phyloP scores from a whole-genome alignment of 495 filamentous ascomycete genomes.

The Aspergillus ostianus region DNA sequence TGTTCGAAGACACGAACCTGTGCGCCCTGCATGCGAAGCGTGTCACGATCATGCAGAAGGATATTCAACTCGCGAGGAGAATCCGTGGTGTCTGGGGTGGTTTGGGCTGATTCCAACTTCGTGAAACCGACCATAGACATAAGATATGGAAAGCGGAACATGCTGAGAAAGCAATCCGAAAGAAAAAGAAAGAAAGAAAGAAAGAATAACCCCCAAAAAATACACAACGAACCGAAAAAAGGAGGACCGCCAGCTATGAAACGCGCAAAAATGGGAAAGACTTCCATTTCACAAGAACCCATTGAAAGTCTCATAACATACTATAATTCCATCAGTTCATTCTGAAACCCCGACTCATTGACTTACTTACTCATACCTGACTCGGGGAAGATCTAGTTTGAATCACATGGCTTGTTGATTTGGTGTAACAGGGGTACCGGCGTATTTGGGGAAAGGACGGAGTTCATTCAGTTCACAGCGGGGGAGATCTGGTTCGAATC shows the following conservation, averaged over 20 bases:
- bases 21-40: constrained; percentile 95
- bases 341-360: not conserved
- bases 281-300: too few relatives aligned
- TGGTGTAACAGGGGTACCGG: not conserved
- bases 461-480: not conserved
- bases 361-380: not conserved
- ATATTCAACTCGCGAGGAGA: constrained; percentile 84
- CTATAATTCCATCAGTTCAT: not conserved
- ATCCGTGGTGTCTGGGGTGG: constrained; percentile 74
- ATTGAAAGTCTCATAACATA: not conserved
- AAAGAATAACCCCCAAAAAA: constrained; percentile 6
- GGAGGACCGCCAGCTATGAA: too few relatives aligned
- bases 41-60: constrained; percentile 97
- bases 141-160: not conserved
- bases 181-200: not conserved
- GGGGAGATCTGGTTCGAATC: not conserved
- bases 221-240: too few relatives aligned
- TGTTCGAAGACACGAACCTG: constrained; percentile 94
- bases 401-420: not conserved
- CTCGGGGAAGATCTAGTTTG: not conserved
- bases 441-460: not conserved
- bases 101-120: constrained; percentile 41
- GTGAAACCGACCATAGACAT: not conserved
- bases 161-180: not conserved
- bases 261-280: too few relatives aligned